Base-by-base conservation (phyloP, 345 rosid species). In the Combretum micranthum region DNA sequence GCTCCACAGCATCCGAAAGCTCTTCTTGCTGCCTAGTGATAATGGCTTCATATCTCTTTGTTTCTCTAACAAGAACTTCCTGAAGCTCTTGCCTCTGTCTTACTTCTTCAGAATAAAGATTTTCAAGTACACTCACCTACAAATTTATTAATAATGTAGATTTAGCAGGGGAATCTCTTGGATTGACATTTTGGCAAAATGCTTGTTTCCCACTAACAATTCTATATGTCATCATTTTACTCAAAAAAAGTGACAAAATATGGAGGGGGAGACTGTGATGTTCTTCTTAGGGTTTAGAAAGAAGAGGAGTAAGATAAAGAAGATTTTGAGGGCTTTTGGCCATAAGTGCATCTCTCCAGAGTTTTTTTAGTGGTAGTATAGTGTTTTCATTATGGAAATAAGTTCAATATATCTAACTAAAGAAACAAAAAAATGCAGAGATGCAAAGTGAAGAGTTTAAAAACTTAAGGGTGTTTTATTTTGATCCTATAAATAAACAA, bases 11-110 rank as follows among this genome's bases (percentile, higher is more conserved):
- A 59, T 46, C 63, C 47, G 67, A 48, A 51, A 66, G 77, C 44
- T 71, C 83, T 62, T 80, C 75, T 61, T 83, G 80, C 54, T 71
- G 64, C 72, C 75, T 73, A 52, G 22, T 55, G 63, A 51, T 62
- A 22, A 55, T 52, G 32, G 21, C 53, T 53, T 61, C 59, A 42
- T 26, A 46, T 9, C 42, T 13, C 53, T 50, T 62, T 47, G 42
- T 65, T 14, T 44, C 55, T 59, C 60, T 55, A 53, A 53, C 52
- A 55, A 73, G 60, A 53, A 66, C 55, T 58, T 68, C 75, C 46
- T 70, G 72, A 18, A 61, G 72, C 54, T 76, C 79, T 53, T 53
- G 52, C 59, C 65, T 67, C 21, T 44, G 62, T 14, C 61, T 57
- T 21, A 12, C 7, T 21, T 57, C 61, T 51, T 57, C 58, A 1